Evolutionary conservation across 164 flowering plant species (phyloP).

Genomic region (Liriodendron chinense): DNA sequence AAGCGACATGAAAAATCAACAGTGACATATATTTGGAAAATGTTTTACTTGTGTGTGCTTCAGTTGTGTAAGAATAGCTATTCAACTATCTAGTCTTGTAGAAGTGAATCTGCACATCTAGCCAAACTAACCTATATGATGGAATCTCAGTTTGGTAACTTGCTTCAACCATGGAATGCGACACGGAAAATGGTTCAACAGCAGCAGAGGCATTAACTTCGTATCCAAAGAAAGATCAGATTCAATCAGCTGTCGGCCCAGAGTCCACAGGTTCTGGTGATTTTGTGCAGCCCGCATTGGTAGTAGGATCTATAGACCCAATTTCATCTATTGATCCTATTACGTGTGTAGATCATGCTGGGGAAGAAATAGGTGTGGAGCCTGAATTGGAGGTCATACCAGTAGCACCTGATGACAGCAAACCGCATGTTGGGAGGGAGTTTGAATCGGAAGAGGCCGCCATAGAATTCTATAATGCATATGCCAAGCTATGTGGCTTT

Average conservation of each 20-base stretch:
- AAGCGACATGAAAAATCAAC: no score
- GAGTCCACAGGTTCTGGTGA: neutral
- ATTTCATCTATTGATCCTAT: neutral
- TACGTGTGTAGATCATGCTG: neutral
- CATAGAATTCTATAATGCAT: conserved; percentile 4
- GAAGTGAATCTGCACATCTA: no score
- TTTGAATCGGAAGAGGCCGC: neutral
- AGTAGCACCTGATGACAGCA: neutral
- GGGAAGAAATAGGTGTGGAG: neutral
- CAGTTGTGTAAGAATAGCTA: no score
- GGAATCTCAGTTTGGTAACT: neutral
- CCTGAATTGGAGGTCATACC: conserved; percentile 1
- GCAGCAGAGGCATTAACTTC: neutral
- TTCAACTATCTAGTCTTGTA: no score
- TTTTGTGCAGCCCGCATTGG: neutral
- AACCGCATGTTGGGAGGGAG: neutral
- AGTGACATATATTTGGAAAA: no score
- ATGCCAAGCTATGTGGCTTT: neutral
- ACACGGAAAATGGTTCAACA: neutral
- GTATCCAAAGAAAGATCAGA: neutral
- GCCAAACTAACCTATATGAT: no score
- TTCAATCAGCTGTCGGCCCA: neutral
- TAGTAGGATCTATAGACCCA: neutral
- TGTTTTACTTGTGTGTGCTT: no score
- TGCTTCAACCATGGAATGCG: neutral